Conservation (phyloP, 176 grass and related monocot genomes). For the Leersia perrieri region DNA sequence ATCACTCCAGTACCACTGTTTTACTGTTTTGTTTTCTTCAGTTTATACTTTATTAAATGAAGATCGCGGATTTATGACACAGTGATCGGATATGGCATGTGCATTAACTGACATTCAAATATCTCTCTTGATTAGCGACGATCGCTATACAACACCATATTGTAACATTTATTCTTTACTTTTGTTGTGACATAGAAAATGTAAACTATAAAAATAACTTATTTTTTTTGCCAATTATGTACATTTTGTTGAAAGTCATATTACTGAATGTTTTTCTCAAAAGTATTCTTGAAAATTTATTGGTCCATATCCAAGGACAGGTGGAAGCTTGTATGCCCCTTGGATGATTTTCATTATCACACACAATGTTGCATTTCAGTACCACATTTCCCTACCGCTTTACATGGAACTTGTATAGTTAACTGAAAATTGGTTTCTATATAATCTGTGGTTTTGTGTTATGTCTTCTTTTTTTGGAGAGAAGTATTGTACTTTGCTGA, state of each 20-base stretch:
- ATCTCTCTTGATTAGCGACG: neutral
- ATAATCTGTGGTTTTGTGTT: neutral
- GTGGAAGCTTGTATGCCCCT: neutral
- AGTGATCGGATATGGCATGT: neutral
- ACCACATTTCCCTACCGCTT: neutral
- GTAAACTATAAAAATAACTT: neutral
- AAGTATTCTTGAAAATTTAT: constrained; percentile 6
- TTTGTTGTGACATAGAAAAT: neutral
- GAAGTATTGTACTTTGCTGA: neutral
- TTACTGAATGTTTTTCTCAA: constrained; percentile 14
- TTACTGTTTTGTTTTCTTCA: constrained; percentile 22
- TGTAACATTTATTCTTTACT: neutral
- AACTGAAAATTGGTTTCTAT: neutral
- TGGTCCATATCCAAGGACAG: neutral
- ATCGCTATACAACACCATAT: neutral
- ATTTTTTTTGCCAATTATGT: neutral
- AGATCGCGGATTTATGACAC: neutral
- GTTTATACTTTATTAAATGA: constrained; percentile 14
- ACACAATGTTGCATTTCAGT: neutral
- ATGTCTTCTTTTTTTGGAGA: neutral
- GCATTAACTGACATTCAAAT: neutral
- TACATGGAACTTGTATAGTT: neutral
- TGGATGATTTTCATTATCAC: neutral
- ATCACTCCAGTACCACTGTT: neutral
- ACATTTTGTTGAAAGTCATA: neutral